A percentile compares a stretch with the other conserved stretches of the same genome.
These are phyloP conservation scores for Triadica sebifera DNA, from an alignment of 345 rosid species.

Conservation along the genomic window DNA sequence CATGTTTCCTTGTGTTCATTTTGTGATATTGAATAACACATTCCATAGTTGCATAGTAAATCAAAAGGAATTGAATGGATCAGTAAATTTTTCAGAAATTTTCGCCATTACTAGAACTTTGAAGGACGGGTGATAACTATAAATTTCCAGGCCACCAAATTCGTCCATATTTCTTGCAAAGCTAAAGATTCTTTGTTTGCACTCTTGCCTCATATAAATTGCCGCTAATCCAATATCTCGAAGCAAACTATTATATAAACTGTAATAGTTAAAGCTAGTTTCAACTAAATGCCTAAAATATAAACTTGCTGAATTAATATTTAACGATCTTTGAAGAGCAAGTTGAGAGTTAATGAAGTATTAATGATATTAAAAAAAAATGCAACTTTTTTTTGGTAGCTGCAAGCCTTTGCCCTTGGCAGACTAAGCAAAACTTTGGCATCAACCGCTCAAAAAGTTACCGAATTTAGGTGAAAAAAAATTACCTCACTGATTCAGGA, in stretches of 20 bases:
- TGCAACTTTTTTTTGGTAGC: too few species aligned
- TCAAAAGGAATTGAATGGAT: background rate
- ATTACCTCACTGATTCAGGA: conserved; percentile 65
- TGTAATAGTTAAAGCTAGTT: background rate
- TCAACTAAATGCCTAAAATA: background rate
- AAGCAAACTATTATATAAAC: background rate
- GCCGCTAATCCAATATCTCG: background rate
- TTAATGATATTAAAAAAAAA: too few species aligned
- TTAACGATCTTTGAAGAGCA: too few species aligned
- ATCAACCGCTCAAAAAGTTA: background rate
- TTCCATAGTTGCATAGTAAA: background rate
- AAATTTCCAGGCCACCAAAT: background rate
- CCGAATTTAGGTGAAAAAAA: background rate
- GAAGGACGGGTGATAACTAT: background rate
- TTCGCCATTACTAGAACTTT: background rate
- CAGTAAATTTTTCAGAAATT: background rate
- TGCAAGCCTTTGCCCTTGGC: too few species aligned
- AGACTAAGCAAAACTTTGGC: background rate
- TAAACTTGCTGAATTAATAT: too few species aligned
- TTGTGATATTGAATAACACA: background rate
- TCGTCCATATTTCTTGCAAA: background rate
- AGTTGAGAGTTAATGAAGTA: too few species aligned
- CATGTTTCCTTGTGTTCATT: background rate
- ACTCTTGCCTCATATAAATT: background rate
- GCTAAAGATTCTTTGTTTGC: background rate